Evolutionary conservation across 2,329 filamentous ascomycete genomes (phyloP).

Genomic region (Verticillium alfalfae): DNA sequence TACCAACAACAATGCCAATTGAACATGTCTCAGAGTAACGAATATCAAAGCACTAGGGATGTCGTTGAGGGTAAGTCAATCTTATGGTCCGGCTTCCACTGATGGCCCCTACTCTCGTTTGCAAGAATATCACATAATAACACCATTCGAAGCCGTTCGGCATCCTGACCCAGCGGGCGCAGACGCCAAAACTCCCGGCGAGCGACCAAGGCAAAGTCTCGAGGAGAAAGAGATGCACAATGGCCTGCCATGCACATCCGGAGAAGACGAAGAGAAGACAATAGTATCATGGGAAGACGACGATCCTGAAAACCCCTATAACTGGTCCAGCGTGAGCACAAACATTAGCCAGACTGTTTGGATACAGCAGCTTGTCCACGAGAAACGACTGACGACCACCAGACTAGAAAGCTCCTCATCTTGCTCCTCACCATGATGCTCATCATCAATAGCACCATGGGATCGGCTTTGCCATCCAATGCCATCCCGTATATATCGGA

Average conservation of each 20-base stretch:
- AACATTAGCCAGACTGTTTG: not conserved
- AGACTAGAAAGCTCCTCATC: slow-evolving; percentile 45
- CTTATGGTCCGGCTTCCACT: not conserved
- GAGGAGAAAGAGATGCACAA: not conserved
- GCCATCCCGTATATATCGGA: slow-evolving; percentile 51
- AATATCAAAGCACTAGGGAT: not conserved
- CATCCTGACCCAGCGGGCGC: not conserved
- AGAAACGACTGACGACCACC: not conserved
- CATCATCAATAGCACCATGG: slow-evolving; percentile 65
- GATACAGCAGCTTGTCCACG: not conserved
- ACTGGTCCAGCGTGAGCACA: slow-evolving; percentile 36
- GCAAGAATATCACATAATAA: not conserved
- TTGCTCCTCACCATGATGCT: slow-evolving; percentile 49
- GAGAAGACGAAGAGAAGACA: slow-evolving; percentile 18
- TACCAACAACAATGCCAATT: not conserved
- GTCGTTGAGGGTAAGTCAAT: not conserved
- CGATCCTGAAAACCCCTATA: slow-evolving; percentile 48
- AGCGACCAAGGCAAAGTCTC: too few species aligned
- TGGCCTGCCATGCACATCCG: slow-evolving; percentile 14
- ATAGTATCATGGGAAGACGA: slow-evolving; percentile 32
- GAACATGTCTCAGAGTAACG: not conserved
- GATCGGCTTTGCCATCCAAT: slow-evolving; percentile 59
- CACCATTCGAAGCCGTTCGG: not conserved
- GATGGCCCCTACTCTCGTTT: not conserved
- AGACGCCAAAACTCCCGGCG: not conserved